phyloP scores from a whole-genome alignment of 192 early-diverging fungal species.

The Dimargaris verticillata region DNA sequence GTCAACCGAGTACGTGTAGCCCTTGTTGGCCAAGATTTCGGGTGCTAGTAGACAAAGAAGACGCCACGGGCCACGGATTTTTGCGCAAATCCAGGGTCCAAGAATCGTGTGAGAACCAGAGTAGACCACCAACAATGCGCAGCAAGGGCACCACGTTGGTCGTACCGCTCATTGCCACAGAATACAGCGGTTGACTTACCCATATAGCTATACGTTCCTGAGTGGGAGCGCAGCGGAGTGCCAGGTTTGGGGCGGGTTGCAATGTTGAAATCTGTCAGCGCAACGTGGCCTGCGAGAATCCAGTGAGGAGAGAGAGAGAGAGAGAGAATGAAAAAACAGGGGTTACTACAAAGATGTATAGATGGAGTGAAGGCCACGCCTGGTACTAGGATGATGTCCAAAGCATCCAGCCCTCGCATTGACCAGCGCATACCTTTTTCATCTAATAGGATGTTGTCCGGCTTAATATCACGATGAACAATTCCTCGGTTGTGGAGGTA shows the following conservation, averaged over 20 bases:
- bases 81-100: too few relatives aligned
- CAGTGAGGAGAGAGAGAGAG: neutral
- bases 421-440: slow-evolving; percentile 14
- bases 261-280: slow-evolving; percentile 94
- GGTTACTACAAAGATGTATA: neutral
- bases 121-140: too few relatives aligned
- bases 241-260: slow-evolving; percentile 53
- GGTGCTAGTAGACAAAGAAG: slow-evolving; percentile 30
- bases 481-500: slow-evolving; percentile 72
- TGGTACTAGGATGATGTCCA: too few relatives aligned
- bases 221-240: slow-evolving; percentile 48
- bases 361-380: too few relatives aligned
- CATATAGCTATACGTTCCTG: slow-evolving; percentile 89
- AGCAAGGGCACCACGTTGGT: too few relatives aligned
- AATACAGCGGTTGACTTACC: slow-evolving; percentile 16
- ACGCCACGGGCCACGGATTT: too few relatives aligned
- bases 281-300: slow-evolving; percentile 49
- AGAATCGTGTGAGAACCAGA: too few relatives aligned
- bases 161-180: too few relatives aligned
- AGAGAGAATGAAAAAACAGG: neutral
- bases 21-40: slow-evolving; percentile 43
- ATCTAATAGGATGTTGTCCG: slow-evolving; percentile 73
- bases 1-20: slow-evolving; percentile 73
- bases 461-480: slow-evolving; percentile 90
- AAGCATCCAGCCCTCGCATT: too few relatives aligned